Evolutionary conservation across 768 basidiomycete species (phyloP), one percentile per base, ranked within the genome.

Genomic region (Trametes villosa): DNA sequence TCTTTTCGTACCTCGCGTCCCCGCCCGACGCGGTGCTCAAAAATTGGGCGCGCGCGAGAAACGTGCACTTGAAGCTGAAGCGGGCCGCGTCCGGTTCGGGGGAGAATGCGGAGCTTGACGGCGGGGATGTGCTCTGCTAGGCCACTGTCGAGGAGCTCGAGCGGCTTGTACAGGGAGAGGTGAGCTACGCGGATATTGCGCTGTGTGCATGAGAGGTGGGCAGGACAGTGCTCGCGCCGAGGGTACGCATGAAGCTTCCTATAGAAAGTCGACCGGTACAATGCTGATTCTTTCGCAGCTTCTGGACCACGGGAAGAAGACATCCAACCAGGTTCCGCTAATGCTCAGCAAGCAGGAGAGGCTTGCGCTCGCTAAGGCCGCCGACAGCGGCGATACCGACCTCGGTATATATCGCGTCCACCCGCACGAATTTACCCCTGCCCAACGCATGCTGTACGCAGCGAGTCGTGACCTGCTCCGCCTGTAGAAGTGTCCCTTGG

Each of bases 41-140:
- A 63, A 96, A 98, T 70, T 99, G 97, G 97, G 97, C 97, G 1
- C 88, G 87, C 60, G 89, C 93, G 1, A 96, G 97, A 74, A 97
- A 98, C 58, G 73, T 86, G 48, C 85, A 83, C 17, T 87, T 92
- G 12, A 85, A 86, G 62, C n/a, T n/a, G n/a, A n/a, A n/a, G n/a
- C 79, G 88, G 0, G 78, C 84, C 0, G 74, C 83, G 0, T 79
- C 82, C 26, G 84, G 81, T 18, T 71, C 80, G 12, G 83, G 81
- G 5, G 74, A 78, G 56, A 84, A 86, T 57, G 76, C 77, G 3
- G 86, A 87, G 13, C 76, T 86, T 12, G 77, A 76, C 20, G 87
- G 84, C 22, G 95, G 97, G 65, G 89, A 89, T 34, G 87, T 86
- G 42, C 79, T 96, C 12, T 95, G 94, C 69, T 79, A 79, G 48